These are phyloP conservation scores for Cladosporium oxysporum DNA, from an alignment of 2,329 filamentous ascomycete genomes.

Conservation along the genomic window DNA sequence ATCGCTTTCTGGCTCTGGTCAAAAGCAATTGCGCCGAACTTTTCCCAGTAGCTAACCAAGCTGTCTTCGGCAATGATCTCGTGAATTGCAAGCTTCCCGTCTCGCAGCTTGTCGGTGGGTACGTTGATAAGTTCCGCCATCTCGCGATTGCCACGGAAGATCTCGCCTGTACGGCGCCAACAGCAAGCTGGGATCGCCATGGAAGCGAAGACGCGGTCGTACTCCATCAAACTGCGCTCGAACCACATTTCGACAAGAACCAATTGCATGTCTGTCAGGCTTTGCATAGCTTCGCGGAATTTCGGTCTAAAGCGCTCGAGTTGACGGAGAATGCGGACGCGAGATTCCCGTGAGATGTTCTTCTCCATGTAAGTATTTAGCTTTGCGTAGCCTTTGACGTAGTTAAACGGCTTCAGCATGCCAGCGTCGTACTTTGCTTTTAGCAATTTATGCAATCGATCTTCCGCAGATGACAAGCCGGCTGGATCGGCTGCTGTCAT, in stretches of 20 bases:
- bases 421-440: slow-evolving; percentile 96
- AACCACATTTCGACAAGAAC: slow-evolving; percentile 99
- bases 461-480: slow-evolving; percentile 81
- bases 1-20: slow-evolving; percentile 92
- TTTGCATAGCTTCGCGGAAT: slow-evolving; percentile 92
- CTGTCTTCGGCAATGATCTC: slow-evolving; percentile 95
- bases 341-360: slow-evolving; percentile 77
- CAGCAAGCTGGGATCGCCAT: slow-evolving; percentile 99
- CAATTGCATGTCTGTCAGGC: slow-evolving; percentile 88
- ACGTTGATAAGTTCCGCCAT: slow-evolving; percentile 97
- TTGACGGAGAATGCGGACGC: slow-evolving; percentile 88
- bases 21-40: slow-evolving; percentile 97
- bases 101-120: slow-evolving; percentile 83
- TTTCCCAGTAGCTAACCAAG: slow-evolving; percentile 97
- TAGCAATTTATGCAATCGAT: slow-evolving; percentile 91
- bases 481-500: slow-evolving; percentile 94
- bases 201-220: slow-evolving; percentile 95
- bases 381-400: slow-evolving; percentile 91
- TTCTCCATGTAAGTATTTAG: slow-evolving; percentile 89
- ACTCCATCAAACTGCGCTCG: slow-evolving; percentile 93
- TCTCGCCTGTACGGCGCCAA: slow-evolving; percentile 95
- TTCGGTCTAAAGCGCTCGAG: slow-evolving; percentile 92
- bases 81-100: slow-evolving; percentile 92
- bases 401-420: slow-evolving; percentile 94
- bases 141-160: slow-evolving; percentile 95